Evolutionary conservation across 2,329 filamentous ascomycete genomes (phyloP).

Genomic region (Cadophora gregata): DNA sequence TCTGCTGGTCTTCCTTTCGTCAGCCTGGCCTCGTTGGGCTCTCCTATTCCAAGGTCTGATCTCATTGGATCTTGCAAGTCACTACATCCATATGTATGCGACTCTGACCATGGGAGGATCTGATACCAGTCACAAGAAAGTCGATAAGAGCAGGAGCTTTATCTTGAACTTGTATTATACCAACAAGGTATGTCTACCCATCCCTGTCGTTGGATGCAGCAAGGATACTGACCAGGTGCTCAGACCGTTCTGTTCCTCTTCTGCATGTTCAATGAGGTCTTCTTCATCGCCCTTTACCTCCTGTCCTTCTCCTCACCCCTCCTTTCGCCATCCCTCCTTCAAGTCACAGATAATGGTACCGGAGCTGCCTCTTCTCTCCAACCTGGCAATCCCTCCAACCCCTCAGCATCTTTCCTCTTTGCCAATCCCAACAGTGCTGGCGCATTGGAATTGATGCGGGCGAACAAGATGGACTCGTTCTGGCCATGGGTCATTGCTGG

Average conservation of each 20-base stretch:
- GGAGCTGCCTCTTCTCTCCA: constrained; percentile 56
- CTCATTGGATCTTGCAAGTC: constrained; percentile 89
- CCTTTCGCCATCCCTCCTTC: constrained; percentile 82
- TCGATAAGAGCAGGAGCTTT: constrained; percentile 87
- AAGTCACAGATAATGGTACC: constrained; percentile 60
- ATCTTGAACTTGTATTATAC: constrained; percentile 96
- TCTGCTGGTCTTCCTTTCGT: constrained; percentile 90
- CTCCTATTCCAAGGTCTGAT: constrained; percentile 95
- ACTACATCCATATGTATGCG: constrained; percentile 99
- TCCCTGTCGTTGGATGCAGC: constrained; percentile 17
- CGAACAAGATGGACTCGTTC: constrained; percentile 87
- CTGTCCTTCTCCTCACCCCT: constrained; percentile 94
- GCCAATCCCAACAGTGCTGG: constrained; percentile 90
- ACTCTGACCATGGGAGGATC: constrained; percentile 86
- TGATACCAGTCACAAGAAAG: constrained; percentile 86
- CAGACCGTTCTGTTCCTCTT: constrained; percentile 90
- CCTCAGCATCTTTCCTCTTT: constrained; percentile 76
- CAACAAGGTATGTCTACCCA: constrained; percentile 77
- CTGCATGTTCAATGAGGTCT: constrained; percentile 90
- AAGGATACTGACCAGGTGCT: constrained; percentile 25
- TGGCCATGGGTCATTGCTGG: constrained; percentile 81
- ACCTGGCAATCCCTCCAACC: constrained; percentile 72
- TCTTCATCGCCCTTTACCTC: constrained; percentile 98
- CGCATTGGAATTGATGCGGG: constrained; percentile 88
- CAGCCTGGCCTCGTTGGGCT: constrained; percentile 91